Evolutionary conservation across 1,284 basidiomycete genomes (phyloP).

Genomic region (Ceratobasidium sp.): DNA sequence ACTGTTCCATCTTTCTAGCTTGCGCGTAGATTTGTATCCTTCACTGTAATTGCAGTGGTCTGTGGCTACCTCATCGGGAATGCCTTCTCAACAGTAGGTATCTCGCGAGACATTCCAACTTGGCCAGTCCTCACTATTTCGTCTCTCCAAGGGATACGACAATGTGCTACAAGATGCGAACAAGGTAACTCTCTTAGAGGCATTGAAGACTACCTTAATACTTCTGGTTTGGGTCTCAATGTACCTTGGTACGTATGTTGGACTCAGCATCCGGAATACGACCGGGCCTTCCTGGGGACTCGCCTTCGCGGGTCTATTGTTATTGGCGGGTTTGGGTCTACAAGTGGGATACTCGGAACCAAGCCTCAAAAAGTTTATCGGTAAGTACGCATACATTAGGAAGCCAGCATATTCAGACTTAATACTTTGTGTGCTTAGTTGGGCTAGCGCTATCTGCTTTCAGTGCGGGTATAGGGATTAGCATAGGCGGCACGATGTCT

Average conservation of each 20-base stretch:
- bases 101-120: too few relatives aligned
- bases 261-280: not conserved
- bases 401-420: too few relatives aligned
- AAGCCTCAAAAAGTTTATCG: not conserved
- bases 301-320: too few relatives aligned
- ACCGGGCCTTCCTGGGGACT: not conserved
- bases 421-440: too few relatives aligned
- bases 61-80: conserved; percentile 18
- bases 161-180: not conserved
- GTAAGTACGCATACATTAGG: not conserved
- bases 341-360: too few relatives aligned
- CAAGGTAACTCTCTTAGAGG: not conserved
- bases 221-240: not conserved
- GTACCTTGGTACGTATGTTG: not conserved
- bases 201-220: conserved; percentile 1
- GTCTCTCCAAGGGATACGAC: conserved; percentile 11
- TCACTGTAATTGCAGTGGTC: not conserved
- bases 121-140: not conserved
- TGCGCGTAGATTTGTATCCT: too few relatives aligned
- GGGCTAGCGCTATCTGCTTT: conserved; percentile 15
- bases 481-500: not conserved
- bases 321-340: too few relatives aligned
- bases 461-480: not conserved
- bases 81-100: conserved; percentile 13
- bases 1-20: too few relatives aligned